A percentile compares a stretch with the other conserved stretches of the same genome.
These are phyloP conservation scores for Pleurotus salmoneostramineus DNA, from an alignment of 768 basidiomycete genomes.

Conservation along the genomic window DNA sequence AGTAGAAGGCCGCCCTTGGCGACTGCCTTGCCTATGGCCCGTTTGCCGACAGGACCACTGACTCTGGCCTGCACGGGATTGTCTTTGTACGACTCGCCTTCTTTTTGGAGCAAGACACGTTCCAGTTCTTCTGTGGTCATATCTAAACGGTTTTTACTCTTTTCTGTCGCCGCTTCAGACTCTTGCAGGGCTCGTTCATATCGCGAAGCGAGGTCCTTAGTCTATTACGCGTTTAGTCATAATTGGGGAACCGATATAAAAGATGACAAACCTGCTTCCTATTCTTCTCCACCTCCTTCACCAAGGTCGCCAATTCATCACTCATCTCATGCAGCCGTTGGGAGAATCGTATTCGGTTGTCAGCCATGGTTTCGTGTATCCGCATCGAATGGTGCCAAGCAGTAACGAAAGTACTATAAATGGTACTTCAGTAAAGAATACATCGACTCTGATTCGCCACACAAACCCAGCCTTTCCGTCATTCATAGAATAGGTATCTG, in stretches of 20 bases:
- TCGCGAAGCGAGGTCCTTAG: slow-evolving; percentile 85
- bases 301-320: slow-evolving; percentile 82
- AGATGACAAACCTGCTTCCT: slow-evolving; percentile 67
- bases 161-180: slow-evolving; percentile 82
- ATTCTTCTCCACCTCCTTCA: slow-evolving; percentile 92
- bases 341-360: slow-evolving; percentile 84
- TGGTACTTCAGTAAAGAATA: neutral
- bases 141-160: slow-evolving; percentile 84
- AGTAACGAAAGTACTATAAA: slow-evolving; percentile 55
- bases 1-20: slow-evolving; percentile 85
- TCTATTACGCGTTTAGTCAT: slow-evolving; percentile 35
- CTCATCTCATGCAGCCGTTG: slow-evolving; percentile 93
- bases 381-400: slow-evolving; percentile 89
- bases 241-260: neutral
- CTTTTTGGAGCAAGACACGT: slow-evolving; percentile 87
- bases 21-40: slow-evolving; percentile 87
- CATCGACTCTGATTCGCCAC: too few species aligned
- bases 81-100: slow-evolving; percentile 89
- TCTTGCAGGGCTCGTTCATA: slow-evolving; percentile 90
- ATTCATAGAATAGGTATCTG: slow-evolving; percentile 78
- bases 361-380: slow-evolving; percentile 86
- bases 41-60: slow-evolving; percentile 62
- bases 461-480: slow-evolving; percentile 95
- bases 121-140: slow-evolving; percentile 92
- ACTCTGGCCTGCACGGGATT: slow-evolving; percentile 63